These are phyloP conservation scores for Diversispora eburnea DNA, from an alignment of 192 early-diverging fungal genomes.

Conservation along the genomic window DNA sequence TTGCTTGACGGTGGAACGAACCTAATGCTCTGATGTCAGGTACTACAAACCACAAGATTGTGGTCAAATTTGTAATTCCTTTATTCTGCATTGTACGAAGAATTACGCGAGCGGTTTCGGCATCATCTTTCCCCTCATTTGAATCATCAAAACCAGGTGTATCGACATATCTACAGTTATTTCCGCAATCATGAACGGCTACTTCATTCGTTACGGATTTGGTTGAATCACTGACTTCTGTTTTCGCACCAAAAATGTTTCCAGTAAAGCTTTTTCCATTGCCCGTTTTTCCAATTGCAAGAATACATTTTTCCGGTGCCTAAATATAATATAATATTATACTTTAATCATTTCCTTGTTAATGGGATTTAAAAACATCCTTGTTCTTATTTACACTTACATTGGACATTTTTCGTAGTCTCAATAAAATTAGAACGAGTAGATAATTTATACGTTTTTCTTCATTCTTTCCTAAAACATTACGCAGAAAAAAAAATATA, in stretches of 20 bases:
- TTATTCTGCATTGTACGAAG: not conserved
- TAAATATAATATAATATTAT: too few species aligned
- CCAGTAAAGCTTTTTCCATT: conserved; percentile 26
- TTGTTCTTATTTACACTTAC: too few species aligned
- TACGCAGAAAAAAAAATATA: too few species aligned
- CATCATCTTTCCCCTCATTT: not conserved
- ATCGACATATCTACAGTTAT: conserved; percentile 9
- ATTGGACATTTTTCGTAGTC: too few species aligned
- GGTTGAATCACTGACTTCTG: not conserved
- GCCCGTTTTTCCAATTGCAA: conserved; percentile 5
- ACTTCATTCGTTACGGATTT: conserved; percentile 12
- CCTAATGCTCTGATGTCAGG: not conserved
- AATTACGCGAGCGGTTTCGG: conserved; percentile 3
- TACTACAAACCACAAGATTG: conserved; percentile 22
- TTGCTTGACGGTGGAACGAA: conserved; percentile 15
- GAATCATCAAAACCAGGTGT: conserved; percentile 26
- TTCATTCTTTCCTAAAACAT: too few species aligned
- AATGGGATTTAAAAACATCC: not conserved
- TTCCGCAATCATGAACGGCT: not conserved
- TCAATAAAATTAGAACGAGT: too few species aligned
- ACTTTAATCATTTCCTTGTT: not conserved
- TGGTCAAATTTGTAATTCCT: not conserved
- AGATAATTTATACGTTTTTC: too few species aligned
- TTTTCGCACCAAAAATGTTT: conserved; percentile 23
- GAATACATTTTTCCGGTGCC: not conserved